phyloP scores from a whole-genome alignment of 805 yeast species.

The Candida fluviatilis region DNA sequence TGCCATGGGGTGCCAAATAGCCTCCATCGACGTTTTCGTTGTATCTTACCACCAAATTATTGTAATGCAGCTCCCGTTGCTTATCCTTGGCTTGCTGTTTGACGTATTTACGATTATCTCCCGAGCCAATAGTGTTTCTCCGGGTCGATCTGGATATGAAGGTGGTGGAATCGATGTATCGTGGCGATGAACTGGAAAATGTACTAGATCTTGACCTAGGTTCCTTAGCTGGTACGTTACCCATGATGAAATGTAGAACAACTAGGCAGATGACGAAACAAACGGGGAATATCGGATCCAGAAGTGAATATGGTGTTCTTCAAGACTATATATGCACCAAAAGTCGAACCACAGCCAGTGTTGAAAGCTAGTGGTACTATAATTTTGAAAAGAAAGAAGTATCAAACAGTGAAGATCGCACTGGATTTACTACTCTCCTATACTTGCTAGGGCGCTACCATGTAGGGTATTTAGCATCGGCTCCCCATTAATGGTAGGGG shows the following conservation, averaged over 20 bases:
- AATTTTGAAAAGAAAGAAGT: too few species aligned
- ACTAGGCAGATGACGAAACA: too few species aligned
- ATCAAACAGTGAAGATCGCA: too few species aligned
- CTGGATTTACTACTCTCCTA: too few species aligned
- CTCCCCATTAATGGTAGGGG: too few species aligned
- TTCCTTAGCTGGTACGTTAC: conserved; percentile 43
- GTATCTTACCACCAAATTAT: conserved; percentile 53
- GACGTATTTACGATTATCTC: conserved; percentile 18
- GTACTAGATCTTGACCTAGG: conserved; percentile 27
- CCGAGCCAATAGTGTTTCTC: conserved; percentile 16
- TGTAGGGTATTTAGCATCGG: too few species aligned
- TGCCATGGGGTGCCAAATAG: conserved; percentile 85
- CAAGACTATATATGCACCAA: too few species aligned
- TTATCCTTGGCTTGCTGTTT: conserved; percentile 52
- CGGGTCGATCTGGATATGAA: conserved; percentile 9
- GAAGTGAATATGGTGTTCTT: too few species aligned
- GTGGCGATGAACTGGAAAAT: conserved; percentile 10
- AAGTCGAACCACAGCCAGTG: too few species aligned
- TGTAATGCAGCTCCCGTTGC: conserved; percentile 49
- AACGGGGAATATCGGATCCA: too few species aligned
- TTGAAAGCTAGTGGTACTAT: too few species aligned
- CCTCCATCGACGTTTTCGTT: conserved; percentile 91
- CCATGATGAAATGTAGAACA: conserved; percentile 24
- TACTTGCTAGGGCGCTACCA: too few species aligned
- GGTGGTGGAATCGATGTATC: conserved; percentile 3